phyloP scores from a whole-genome alignment of 2,329 filamentous ascomycete species.

The Sporothrix humicola region DNA sequence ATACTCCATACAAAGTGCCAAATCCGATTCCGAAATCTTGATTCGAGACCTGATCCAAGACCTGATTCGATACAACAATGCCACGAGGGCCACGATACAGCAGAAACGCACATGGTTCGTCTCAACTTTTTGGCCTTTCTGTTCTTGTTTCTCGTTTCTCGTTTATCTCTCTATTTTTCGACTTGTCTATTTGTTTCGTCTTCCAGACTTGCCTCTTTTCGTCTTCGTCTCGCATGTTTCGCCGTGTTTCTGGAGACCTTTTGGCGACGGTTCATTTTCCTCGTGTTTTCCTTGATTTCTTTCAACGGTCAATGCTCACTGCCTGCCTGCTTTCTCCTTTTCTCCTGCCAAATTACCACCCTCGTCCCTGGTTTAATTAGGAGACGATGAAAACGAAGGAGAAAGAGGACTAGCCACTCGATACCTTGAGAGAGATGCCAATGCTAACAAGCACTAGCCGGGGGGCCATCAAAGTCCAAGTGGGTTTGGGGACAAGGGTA shows the following conservation, averaged over 20 bases:
- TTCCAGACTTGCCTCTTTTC: background rate
- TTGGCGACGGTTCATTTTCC: background rate
- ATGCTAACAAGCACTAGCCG: constrained; percentile 22
- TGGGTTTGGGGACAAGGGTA: background rate
- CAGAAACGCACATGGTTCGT: constrained; percentile 3
- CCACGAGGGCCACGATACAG: background rate
- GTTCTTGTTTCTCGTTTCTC: background rate
- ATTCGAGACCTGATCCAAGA: no score
- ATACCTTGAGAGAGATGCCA: no score
- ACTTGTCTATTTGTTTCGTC: background rate
- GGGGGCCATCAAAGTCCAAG: background rate
- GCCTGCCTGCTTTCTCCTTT: background rate
- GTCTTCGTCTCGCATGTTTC: background rate
- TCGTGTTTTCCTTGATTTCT: background rate
- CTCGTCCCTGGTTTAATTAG: constrained; percentile 21
- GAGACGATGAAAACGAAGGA: background rate
- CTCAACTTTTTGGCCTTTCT: background rate
- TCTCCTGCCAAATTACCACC: constrained; percentile 17
- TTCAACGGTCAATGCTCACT: background rate
- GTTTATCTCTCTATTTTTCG: background rate
- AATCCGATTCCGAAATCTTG: no score
- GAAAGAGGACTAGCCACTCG: constrained; percentile 10
- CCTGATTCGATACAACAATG: no score
- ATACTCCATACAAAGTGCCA: background rate
- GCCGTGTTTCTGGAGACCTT: background rate